These are phyloP conservation scores for Zalaria sp. DNA, from an alignment of 2,329 filamentous ascomycete species.

Conservation along the genomic window DNA sequence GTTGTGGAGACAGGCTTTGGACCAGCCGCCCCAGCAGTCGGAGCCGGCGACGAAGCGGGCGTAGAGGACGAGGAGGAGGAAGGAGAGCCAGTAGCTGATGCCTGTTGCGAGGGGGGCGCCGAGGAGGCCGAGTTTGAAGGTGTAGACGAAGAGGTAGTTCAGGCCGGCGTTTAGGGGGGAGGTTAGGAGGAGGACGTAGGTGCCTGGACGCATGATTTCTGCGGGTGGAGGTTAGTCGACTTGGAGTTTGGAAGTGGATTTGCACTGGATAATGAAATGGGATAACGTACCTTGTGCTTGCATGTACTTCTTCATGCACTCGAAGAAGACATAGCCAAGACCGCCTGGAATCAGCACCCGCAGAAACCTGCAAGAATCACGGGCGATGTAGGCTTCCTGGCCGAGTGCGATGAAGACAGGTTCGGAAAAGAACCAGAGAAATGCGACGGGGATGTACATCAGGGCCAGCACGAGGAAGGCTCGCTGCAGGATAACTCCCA, in stretches of 20 bases:
- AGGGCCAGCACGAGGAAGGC: conserved; percentile 56
- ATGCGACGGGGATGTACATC: conserved; percentile 59
- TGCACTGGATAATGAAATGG: too few species aligned
- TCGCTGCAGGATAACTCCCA: conserved; percentile 66
- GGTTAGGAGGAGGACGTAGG: conserved; percentile 46
- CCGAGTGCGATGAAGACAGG: conserved; percentile 60
- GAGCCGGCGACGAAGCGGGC: conserved; percentile 54
- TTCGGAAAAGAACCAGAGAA: conserved; percentile 64
- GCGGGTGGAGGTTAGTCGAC: neutral
- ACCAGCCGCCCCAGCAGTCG: conserved; percentile 69
- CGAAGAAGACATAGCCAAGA: conserved; percentile 77
- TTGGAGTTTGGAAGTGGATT: neutral
- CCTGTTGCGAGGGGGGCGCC: conserved; percentile 73
- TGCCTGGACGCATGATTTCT: conserved; percentile 52
- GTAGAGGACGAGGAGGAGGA: conserved; percentile 61
- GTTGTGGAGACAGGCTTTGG: conserved; percentile 49
- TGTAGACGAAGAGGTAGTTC: conserved; percentile 60
- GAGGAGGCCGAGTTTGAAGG: conserved; percentile 54
- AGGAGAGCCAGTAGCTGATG: conserved; percentile 75
- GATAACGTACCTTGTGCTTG: conserved; percentile 37
- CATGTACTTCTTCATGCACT: conserved; percentile 54
- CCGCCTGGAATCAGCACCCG: conserved; percentile 65
- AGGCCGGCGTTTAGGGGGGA: conserved; percentile 44
- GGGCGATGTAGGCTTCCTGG: conserved; percentile 64
- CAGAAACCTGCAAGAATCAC: conserved; percentile 59